These are phyloP conservation scores for Coniochaeta prunicola DNA, from an alignment of 2,329 filamentous ascomycete species.

Conservation along the genomic window DNA sequence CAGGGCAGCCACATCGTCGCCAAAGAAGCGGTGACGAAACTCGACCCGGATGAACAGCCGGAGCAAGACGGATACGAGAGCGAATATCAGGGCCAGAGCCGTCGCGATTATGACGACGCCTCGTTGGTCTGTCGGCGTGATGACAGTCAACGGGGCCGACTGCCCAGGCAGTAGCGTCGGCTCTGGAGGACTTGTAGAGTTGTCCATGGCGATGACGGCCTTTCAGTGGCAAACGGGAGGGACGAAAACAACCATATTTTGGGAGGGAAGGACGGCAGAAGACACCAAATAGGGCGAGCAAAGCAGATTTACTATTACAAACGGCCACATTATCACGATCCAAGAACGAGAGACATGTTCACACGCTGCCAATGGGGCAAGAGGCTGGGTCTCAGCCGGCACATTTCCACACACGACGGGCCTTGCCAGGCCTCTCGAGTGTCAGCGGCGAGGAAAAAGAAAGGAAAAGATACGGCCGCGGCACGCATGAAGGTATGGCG, in stretches of 20 bases:
- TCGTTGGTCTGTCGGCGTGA: conserved; percentile 28
- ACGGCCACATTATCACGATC: neutral
- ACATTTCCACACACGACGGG: neutral
- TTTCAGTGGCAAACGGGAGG: neutral
- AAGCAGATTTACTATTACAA: neutral
- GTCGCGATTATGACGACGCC: conserved; percentile 31
- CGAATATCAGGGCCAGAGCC: conserved; percentile 26
- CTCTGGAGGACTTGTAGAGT: neutral
- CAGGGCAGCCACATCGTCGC: conserved; percentile 25
- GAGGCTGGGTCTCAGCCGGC: neutral
- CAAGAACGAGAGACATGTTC: neutral
- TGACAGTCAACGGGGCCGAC: conserved; percentile 24
- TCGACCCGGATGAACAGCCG: conserved; percentile 28
- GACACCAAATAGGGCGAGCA: neutral
- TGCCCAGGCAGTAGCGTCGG: conserved; percentile 5
- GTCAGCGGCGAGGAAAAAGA: neutral
- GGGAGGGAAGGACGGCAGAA: neutral
- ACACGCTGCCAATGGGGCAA: neutral
- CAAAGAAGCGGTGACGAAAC: conserved; percentile 19
- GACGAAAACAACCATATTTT: neutral
- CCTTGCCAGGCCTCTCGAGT: neutral
- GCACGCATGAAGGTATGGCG: too few relatives aligned
- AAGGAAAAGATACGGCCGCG: neutral
- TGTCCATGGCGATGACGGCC: conserved; percentile 10
- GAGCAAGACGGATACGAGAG: conserved; percentile 28